Evolutionary conservation across 768 basidiomycete species (phyloP).

Genomic region (Auricularia heimuer): DNA sequence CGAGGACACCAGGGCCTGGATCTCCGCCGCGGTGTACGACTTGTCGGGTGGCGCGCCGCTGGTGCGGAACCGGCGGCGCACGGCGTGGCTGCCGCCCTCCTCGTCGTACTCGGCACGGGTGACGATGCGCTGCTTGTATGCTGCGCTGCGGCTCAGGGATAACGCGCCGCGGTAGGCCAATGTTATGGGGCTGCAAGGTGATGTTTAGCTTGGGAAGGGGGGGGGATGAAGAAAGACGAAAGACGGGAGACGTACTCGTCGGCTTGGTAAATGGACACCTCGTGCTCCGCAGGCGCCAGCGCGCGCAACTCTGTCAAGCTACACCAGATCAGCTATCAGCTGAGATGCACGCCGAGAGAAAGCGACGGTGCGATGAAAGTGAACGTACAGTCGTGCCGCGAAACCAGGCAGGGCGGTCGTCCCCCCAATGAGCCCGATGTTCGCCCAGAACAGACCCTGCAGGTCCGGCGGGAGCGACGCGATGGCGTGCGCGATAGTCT

Average conservation of each 20-base stretch:
- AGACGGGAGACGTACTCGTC: conserved; percentile 47
- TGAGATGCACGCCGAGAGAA: conserved; percentile 11
- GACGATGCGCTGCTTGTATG: conserved; percentile 45
- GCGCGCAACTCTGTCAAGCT: conserved; percentile 68
- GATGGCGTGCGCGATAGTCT: conserved; percentile 68
- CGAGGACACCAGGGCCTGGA: too few species aligned
- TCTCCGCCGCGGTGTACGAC: too few species aligned
- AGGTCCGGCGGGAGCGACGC: conserved; percentile 65
- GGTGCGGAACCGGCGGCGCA: conserved; percentile 56
- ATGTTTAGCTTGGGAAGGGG: not conserved
- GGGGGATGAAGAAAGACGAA: conserved; percentile 6
- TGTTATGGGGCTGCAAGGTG: conserved; percentile 42
- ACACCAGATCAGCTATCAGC: conserved; percentile 12
- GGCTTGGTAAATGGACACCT: conserved; percentile 63
- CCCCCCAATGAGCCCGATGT: conserved; percentile 86
- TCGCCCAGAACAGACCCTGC: conserved; percentile 91
- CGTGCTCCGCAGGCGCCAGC: conserved; percentile 73
- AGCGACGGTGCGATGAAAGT: too few species aligned
- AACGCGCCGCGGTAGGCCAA: conserved; percentile 56
- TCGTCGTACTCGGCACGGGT: conserved; percentile 69
- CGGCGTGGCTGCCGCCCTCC: conserved; percentile 70
- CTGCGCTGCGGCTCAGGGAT: conserved; percentile 43
- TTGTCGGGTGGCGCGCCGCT: too few species aligned
- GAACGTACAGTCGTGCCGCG: conserved; percentile 59
- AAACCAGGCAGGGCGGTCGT: conserved; percentile 69